Evolutionary conservation across 148 eudicot species (phyloP), one percentile per base, ranked within the genome.

Genomic region (Limonium bicolor): DNA sequence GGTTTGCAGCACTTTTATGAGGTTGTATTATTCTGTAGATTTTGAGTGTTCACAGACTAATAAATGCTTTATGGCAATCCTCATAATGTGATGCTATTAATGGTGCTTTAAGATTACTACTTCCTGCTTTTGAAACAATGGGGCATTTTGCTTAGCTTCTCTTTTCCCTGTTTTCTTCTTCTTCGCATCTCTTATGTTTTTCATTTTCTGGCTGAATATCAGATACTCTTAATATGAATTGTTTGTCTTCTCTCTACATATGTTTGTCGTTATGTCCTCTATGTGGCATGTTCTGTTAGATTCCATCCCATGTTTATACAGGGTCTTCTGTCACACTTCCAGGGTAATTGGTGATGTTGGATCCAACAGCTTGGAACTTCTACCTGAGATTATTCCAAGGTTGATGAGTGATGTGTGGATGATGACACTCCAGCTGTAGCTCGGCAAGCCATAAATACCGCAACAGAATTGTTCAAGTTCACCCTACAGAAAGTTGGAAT

Each of bases 371-470:
- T 23, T 59, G 47, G 80, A 84, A 60, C 68, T 80, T 37, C 59
- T 81, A 18, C 82, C 93, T 48, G 77, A 75, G 48, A 78, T 77
- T 39, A 51, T 80, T 41, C 95, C 95, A 35, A 64, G 71, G 40
- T 26, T 84, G 55, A 56, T 73, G 40, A 51, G 41, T 53, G 62
- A 63, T 20, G 62, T n/a, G n/a, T 78, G 54, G 73, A 76, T 48
- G 99, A 90, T 65, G 94, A 60, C 48, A 73, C 85, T 16, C 95
- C 99, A 23, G 87, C 99, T 46, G 99, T 90, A 34, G 84, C 88
- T 63, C 72, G 99, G 40, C 99, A 90, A 63, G 87, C 85, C 20
- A 76, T 85, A 13, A 38, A 63, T 20, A 75, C 76, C 65, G 87
- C 81, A 57, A 75, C 77, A 49, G 66, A 62, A 51, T 58, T 84